Base-by-base conservation (phyloP, 257 asterid genomes). In the Paraleonurus japonicus region DNA sequence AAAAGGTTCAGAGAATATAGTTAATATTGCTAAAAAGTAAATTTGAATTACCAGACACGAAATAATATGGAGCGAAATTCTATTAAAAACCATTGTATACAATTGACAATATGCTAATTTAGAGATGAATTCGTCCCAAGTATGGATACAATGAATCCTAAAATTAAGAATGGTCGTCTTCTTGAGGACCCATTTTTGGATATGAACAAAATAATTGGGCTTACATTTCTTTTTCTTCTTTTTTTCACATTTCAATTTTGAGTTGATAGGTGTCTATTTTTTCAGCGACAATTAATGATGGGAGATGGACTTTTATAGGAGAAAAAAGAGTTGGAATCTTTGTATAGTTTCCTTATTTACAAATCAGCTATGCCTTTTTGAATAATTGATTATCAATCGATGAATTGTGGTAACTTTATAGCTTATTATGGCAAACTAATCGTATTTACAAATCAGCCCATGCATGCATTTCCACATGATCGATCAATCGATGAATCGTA, bases 301-400 rank as follows among this genome's bases (percentile, higher is more conserved):
- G 59, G 41, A 65, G 45, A 39, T 64, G 23, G 55, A 24, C 23
- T 32, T 35, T 15, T 3, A 7, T n/a, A n/a, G 24, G 20, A 41
- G 33, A 37, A 5, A 37, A 19, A 62, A 60, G 48, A 17, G 68
- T 64, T 24, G 37, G 71, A 45, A 45, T 65, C 41, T 65, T 43
- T 45, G 58, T 23, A 28, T 23, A 6, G 57, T 65, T 65, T 47
- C 59, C 26, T 64, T 22, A 41, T 37, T 64, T n/a, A 65, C 39
- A 45, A 24, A 43, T 65, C 9, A 65, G 8, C 26, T 45, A 45
- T 28, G 11, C 55, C 23, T 43, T 43, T 37, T 39, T 65, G 13
- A 24, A 43, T 41, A 65, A 23, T 65, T 20, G 26, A 50, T 43
- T 43, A 43, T 43, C 51, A 4, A 43, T 43, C 19, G 51, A 43